Evolutionary conservation across 306 rosid species (phyloP).

Genomic region (Glycyrrhiza uralensis): DNA sequence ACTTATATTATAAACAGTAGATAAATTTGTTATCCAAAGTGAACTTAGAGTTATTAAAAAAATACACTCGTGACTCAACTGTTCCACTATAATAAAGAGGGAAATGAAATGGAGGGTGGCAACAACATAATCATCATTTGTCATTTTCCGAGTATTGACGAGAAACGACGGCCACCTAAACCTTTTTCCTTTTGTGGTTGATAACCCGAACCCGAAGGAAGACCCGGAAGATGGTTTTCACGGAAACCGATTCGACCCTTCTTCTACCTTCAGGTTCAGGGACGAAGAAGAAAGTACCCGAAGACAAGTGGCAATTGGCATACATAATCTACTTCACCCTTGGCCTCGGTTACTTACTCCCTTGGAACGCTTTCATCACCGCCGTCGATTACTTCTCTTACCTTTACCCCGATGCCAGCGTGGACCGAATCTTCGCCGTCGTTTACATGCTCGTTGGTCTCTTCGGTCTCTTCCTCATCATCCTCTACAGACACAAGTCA

Average conservation of each 20-base stretch:
- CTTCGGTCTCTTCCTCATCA: conserved; percentile 46
- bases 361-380: conserved; percentile 94
- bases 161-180: too few species aligned
- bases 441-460: conserved; percentile 60
- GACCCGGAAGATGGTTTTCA: conserved; percentile 10
- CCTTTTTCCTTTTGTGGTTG: too few species aligned
- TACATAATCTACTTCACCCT: conserved; percentile 70
- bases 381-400: conserved; percentile 85
- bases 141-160: too few species aligned
- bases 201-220: background rate
- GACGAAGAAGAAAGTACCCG: conserved; percentile 24
- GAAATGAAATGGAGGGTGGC: too few species aligned
- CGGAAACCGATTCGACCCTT: conserved; percentile 5
- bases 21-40: too few species aligned
- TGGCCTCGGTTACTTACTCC: conserved; percentile 78
- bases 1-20: too few species aligned
- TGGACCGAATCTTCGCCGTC: conserved; percentile 81
- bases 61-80: too few species aligned
- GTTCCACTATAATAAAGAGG: too few species aligned
- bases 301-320: conserved; percentile 56
- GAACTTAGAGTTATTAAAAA: too few species aligned
- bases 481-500: conserved; percentile 61
- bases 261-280: conserved; percentile 25
- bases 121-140: too few species aligned
- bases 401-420: conserved; percentile 76